Conservation (phyloP, 1,139 yeast genomes). For the Debaryomyces sp. region DNA sequence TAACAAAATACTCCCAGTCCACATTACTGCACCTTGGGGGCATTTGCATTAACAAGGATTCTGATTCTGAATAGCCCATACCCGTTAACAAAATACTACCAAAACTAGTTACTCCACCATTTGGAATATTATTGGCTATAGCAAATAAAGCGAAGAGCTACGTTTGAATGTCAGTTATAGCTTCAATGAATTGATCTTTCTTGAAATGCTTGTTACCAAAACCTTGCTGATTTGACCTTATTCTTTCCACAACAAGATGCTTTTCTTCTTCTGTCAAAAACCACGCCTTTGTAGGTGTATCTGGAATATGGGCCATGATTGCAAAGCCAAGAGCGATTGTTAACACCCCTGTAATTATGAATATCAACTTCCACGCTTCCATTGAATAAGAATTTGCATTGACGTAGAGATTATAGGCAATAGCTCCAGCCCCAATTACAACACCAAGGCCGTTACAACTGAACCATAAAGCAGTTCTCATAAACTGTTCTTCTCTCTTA, state of each 20-base stretch:
- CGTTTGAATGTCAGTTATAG: conserved; percentile 44
- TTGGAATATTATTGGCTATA: conserved; percentile 28
- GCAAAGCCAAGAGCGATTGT: conserved; percentile 26
- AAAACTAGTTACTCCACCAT: conserved; percentile 35
- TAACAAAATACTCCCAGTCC: no score
- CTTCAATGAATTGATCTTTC: conserved; percentile 54
- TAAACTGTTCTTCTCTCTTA: conserved; percentile 20
- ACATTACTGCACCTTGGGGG: no score
- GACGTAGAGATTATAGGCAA: conserved; percentile 21
- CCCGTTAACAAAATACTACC: conserved; percentile 46
- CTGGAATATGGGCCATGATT: conserved; percentile 25
- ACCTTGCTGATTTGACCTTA: conserved; percentile 43
- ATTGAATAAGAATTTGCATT: conserved; percentile 16
- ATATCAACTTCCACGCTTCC: conserved; percentile 28
- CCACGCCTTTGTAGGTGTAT: conserved; percentile 28
- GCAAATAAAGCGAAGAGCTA: conserved; percentile 34
- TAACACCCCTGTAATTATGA: conserved; percentile 27
- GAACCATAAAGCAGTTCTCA: conserved; percentile 25
- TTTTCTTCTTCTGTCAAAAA: conserved; percentile 40
- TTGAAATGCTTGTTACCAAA: conserved; percentile 58
- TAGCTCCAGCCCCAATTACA: conserved; percentile 24
- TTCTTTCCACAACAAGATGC: conserved; percentile 27
- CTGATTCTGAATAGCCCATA: conserved; percentile 38
- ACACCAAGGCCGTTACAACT: conserved; percentile 27
- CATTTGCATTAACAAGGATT: conserved; percentile 23